Conservation (phyloP, 2,329 filamentous ascomycete genomes). For the Coniochaeta hoffmannii region DNA sequence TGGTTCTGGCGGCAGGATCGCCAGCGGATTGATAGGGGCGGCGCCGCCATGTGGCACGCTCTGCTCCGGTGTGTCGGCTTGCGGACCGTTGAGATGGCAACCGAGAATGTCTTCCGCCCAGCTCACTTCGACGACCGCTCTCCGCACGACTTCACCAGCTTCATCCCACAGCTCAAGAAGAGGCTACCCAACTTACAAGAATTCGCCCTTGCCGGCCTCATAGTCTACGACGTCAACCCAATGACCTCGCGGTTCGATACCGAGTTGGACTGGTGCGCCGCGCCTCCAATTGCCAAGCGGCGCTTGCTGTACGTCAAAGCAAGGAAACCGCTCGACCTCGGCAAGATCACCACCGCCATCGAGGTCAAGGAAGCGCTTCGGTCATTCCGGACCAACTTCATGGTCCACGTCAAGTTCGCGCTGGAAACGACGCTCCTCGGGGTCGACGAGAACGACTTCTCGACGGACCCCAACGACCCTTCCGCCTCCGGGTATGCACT, state of each 20-base stretch:
- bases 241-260: not conserved
- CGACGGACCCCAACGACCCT: not conserved
- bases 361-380: not conserved
- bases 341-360: not conserved
- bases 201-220: not conserved
- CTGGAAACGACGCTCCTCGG: not conserved
- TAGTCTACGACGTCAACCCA: constrained; percentile 1
- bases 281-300: not conserved
- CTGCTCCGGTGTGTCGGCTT: not conserved
- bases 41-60: not conserved
- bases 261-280: not conserved
- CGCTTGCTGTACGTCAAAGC: not conserved
- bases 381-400: not conserved
- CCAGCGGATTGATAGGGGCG: not conserved
- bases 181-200: not conserved
- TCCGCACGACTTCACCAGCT: not conserved
- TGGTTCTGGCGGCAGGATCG: not conserved
- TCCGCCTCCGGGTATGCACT: not conserved
- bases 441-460: not conserved
- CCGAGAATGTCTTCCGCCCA: not conserved
- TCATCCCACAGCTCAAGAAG: not conserved
- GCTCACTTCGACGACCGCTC: not conserved
- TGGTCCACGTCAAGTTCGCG: not conserved
- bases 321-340: not conserved
- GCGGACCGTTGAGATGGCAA: not conserved